These are phyloP conservation scores for Boletus pseudopeckii DNA, from an alignment of 768 basidiomycete genomes.

Conservation along the genomic window DNA sequence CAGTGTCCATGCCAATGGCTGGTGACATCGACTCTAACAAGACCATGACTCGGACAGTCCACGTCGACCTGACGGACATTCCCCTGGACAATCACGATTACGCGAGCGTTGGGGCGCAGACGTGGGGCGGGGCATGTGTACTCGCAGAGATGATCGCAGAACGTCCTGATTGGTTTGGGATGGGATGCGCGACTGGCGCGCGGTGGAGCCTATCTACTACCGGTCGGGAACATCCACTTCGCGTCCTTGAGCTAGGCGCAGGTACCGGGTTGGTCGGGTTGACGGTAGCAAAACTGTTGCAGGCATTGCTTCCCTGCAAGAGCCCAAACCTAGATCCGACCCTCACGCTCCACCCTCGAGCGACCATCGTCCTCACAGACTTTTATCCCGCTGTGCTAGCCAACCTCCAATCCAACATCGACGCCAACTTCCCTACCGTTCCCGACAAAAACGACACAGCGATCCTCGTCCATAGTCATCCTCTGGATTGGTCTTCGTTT, in stretches of 20 bases:
- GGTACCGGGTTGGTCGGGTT: slow-evolving; percentile 56
- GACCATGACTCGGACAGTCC: slow-evolving; percentile 18
- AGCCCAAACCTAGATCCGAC: background rate
- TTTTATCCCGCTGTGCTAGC: slow-evolving; percentile 45
- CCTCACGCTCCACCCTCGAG: background rate
- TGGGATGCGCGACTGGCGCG: slow-evolving; percentile 10
- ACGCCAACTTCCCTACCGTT: slow-evolving; percentile 30
- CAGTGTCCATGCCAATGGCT: background rate
- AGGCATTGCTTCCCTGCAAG: background rate
- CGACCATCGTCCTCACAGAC: slow-evolving; percentile 44
- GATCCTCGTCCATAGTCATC: slow-evolving; percentile 24
- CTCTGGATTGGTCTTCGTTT: slow-evolving; percentile 41
- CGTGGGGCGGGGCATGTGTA: slow-evolving; percentile 84
- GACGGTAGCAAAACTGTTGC: slow-evolving; percentile 34
- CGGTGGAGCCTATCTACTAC: background rate
- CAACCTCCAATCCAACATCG: slow-evolving; percentile 46
- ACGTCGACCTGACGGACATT: slow-evolving; percentile 58
- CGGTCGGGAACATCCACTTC: slow-evolving; percentile 17
- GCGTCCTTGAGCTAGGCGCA: slow-evolving; percentile 54
- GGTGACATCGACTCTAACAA: background rate
- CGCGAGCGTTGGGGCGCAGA: slow-evolving; percentile 76
- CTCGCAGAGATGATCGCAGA: slow-evolving; percentile 71
- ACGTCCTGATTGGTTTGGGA: slow-evolving; percentile 49
- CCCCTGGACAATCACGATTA: slow-evolving; percentile 70
- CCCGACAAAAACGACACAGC: background rate